These are phyloP conservation scores for Cetradonia linearis DNA, from an alignment of 495 filamentous ascomycete genomes.

Conservation along the genomic window DNA sequence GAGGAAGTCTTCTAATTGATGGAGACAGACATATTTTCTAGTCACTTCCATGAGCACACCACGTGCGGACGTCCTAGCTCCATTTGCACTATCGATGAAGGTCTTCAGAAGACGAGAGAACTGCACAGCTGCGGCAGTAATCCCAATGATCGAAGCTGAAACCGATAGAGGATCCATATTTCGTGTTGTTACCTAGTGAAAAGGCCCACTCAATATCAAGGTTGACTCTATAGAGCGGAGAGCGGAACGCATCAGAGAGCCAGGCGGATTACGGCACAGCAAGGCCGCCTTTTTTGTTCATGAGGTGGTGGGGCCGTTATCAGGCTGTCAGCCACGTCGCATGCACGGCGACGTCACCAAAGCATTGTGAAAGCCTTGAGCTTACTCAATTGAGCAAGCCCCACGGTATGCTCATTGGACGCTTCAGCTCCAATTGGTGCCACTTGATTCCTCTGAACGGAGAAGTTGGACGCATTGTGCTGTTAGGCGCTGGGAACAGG, in stretches of 20 bases:
- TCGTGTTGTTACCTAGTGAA: neutral
- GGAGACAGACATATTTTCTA: conserved; percentile 20
- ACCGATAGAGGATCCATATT: conserved; percentile 23
- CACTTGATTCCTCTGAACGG: neutral
- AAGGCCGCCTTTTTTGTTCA: neutral
- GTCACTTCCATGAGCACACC: conserved; percentile 20
- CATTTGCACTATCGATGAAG: conserved; percentile 18
- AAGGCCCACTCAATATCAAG: neutral
- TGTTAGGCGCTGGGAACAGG: neutral
- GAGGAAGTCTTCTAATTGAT: conserved; percentile 21
- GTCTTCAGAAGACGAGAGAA: conserved; percentile 16
- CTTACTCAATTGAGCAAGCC: neutral
- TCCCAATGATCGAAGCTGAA: conserved; percentile 22
- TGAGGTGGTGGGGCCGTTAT: neutral
- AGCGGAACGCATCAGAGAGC: neutral
- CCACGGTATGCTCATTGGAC: neutral
- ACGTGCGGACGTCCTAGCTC: conserved; percentile 19
- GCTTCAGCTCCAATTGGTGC: neutral
- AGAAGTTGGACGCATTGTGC: neutral
- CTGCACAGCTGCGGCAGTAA: conserved; percentile 20
- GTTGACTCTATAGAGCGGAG: neutral
- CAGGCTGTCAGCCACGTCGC: neutral
- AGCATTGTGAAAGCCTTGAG: neutral
- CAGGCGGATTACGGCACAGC: neutral
- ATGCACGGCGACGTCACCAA: neutral